A percentile compares a stretch with the other conserved stretches of the same genome.
phyloP scores from a whole-genome alignment of 2,329 filamentous ascomycete species.

The Fusarium lyarnte region DNA sequence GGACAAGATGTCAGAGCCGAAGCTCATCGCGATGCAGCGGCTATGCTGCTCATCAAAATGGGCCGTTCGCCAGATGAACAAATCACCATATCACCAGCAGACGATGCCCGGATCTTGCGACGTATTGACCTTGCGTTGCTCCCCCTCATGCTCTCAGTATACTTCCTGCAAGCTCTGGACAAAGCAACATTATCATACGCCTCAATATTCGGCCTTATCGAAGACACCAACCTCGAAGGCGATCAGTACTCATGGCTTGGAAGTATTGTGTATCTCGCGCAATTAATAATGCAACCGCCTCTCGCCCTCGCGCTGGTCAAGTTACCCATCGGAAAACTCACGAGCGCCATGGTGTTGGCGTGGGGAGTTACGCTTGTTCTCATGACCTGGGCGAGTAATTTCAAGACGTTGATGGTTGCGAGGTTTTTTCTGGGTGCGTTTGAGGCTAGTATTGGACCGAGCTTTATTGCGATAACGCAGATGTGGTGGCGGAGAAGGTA shows the following conservation, averaged over 20 bases:
- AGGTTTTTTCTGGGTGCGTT: constrained; percentile 67
- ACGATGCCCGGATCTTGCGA: constrained; percentile 49
- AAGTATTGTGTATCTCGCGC: constrained; percentile 68
- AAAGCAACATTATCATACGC: constrained; percentile 70
- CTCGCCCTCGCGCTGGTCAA: constrained; percentile 67
- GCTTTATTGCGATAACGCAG: constrained; percentile 66
- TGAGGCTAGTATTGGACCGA: constrained; percentile 59
- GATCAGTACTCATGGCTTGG: constrained; percentile 70
- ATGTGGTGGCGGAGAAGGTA: constrained; percentile 69
- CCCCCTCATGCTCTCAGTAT: constrained; percentile 64
- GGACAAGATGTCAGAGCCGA: background rate
- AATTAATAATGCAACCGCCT: constrained; percentile 66
- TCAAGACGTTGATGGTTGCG: constrained; percentile 59
- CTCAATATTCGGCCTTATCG: constrained; percentile 70
- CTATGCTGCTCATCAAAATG: constrained; percentile 56
- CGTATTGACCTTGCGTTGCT: constrained; percentile 54
- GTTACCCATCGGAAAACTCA: constrained; percentile 68
- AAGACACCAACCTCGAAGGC: constrained; percentile 65
- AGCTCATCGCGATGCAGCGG: constrained; percentile 53
- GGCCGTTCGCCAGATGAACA: constrained; percentile 48
- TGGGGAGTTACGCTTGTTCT: constrained; percentile 63
- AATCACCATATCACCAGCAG: constrained; percentile 46
- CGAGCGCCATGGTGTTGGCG: constrained; percentile 63
- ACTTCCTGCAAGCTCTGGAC: constrained; percentile 71
- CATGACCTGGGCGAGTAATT: constrained; percentile 63